Conservation (phyloP, 2,329 filamentous ascomycete species). For the Aspergillus candidus region DNA sequence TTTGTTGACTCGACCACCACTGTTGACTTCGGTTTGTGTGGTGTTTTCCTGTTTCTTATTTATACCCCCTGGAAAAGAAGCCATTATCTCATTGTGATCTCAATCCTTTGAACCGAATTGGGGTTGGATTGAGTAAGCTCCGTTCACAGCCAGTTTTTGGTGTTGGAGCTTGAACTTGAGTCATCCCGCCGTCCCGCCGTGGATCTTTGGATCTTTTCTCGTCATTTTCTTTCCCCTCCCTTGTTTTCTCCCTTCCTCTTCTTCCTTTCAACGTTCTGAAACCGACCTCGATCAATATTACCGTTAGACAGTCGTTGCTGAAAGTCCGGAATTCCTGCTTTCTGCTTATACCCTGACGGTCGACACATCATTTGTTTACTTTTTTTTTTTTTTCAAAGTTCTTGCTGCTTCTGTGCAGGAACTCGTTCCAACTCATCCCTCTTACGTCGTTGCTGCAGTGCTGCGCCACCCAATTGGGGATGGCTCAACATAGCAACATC, state of each 20-base stretch:
- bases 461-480: slow-evolving; percentile 21
- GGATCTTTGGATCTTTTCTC: slow-evolving; percentile 9
- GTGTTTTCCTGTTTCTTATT: no score
- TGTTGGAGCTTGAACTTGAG: no score
- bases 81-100: slow-evolving; percentile 7
- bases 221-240: slow-evolving; percentile 7
- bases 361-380: no score
- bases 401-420: slow-evolving; percentile 4
- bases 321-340: no score
- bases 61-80: neutral
- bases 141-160: no score
- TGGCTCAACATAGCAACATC: slow-evolving; percentile 45
- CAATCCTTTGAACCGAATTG: neutral
- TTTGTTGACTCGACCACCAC: neutral
- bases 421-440: slow-evolving; percentile 8
- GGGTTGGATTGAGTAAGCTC: no score
- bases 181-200: no score
- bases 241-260: slow-evolving; percentile 8
- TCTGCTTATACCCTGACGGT: no score
- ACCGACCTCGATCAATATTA: no score
- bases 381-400: neutral
- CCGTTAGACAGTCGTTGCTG: no score
- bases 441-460: slow-evolving; percentile 12
- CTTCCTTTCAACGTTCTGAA: slow-evolving; percentile 2
- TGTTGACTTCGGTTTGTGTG: neutral